Percentiles rank a stretch among this genome's conserved stretches.
phyloP scores from a whole-genome alignment of 225 moss, liverwort and hornwort species.

The Polytrichum formosum region DNA sequence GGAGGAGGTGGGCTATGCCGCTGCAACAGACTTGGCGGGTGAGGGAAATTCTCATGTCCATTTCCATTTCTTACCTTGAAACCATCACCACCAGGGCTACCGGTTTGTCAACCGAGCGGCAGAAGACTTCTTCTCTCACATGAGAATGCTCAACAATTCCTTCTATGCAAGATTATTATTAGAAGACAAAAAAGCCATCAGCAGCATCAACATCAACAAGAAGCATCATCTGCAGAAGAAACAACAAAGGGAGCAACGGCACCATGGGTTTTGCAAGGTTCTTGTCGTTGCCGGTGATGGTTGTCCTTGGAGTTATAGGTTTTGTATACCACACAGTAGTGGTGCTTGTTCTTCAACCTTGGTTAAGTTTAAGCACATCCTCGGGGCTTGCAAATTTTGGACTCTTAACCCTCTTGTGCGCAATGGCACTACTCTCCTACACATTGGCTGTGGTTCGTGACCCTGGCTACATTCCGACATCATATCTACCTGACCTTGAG shows the following conservation, averaged over 20 bases:
- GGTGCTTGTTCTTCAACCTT: slow-evolving; percentile 84
- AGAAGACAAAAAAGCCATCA: too few species aligned
- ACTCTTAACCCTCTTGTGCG: slow-evolving; percentile 67
- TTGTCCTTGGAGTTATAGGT: slow-evolving; percentile 74
- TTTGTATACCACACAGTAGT: slow-evolving; percentile 91
- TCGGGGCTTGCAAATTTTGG: slow-evolving; percentile 78
- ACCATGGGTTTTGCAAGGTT: slow-evolving; percentile 82
- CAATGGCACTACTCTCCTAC: slow-evolving; percentile 79
- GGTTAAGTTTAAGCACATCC: slow-evolving; percentile 73
- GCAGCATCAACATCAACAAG: too few species aligned
- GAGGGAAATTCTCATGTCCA: too few species aligned
- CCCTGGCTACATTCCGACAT: slow-evolving; percentile 80
- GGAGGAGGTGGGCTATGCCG: too few species aligned
- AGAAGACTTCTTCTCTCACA: too few species aligned
- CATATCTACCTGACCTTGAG: slow-evolving; percentile 87
- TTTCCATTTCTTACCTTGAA: too few species aligned
- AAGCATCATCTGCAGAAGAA: too few species aligned
- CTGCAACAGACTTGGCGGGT: too few species aligned
- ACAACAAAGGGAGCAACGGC: not conserved
- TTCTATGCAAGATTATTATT: too few species aligned
- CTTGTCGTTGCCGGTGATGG: slow-evolving; percentile 80
- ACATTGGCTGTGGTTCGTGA: slow-evolving; percentile 76
- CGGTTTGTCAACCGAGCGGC: too few species aligned
- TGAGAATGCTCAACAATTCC: too few species aligned
- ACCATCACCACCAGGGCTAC: too few species aligned